Evolutionary conservation across 1,284 basidiomycete species (phyloP).

Genomic region (Amylostereum chailletii): DNA sequence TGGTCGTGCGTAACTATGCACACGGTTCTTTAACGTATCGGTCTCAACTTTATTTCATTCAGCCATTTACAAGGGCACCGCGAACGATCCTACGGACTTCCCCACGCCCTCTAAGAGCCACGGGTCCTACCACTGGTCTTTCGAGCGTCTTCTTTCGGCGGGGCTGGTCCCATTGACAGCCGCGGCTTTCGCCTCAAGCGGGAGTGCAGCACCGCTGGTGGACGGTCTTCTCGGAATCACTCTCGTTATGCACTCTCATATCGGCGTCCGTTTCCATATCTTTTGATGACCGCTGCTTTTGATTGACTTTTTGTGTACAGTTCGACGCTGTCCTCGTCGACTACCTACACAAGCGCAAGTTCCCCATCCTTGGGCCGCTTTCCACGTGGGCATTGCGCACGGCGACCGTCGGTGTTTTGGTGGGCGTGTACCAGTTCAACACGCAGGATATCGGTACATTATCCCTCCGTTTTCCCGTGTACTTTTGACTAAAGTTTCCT

Average conservation of each 20-base stretch:
- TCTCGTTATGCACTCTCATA: constrained; percentile 91
- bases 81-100: constrained; percentile 92
- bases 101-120: constrained; percentile 75
- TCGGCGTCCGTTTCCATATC: constrained; percentile 56
- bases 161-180: constrained; percentile 84
- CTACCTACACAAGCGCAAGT: constrained; percentile 93
- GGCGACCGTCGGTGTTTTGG: constrained; percentile 76
- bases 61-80: constrained; percentile 91
- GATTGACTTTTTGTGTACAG: constrained; percentile 24
- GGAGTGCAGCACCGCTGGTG: constrained; percentile 69
- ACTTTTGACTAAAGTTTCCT: neutral
- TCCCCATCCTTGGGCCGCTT: constrained; percentile 68
- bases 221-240: constrained; percentile 85
- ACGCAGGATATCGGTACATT: constrained; percentile 89
- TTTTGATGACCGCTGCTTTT: neutral
- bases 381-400: constrained; percentile 71
- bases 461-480: constrained; percentile 5
- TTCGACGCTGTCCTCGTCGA: constrained; percentile 74
- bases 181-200: constrained; percentile 68
- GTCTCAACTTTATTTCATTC: constrained; percentile 7
- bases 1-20: constrained; percentile 45
- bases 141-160: constrained; percentile 87
- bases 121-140: constrained; percentile 97
- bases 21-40: neutral
- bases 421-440: constrained; percentile 96